Percentiles rank a stretch among this genome's conserved stretches.
These are phyloP conservation scores for barley (Hordeum vulgare) DNA, from an alignment of 176 grass and related monocot genomes.

Conservation along the genomic window MorexV3_pseudomolecules_assembly NC_058519.1:308879545-308880044, in stretches of 20 bases:
- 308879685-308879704: neutral
- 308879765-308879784: neutral
- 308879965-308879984: neutral
- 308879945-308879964: neutral
- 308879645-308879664: neutral
- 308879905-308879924: neutral
- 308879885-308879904: neutral
- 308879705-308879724: neutral
- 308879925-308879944: neutral
- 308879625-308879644: neutral
- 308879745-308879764: neutral
- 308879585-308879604: neutral
- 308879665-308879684: neutral
- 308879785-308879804: neutral
- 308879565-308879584: no score
- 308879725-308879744: neutral
- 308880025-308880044: constrained; percentile 60
- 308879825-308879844: neutral
- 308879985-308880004: neutral
- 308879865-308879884: neutral
- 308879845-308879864: neutral
- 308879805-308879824: neutral
- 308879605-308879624: neutral
- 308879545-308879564: no score
- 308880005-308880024: neutral